Percentiles rank a stretch among this genome's conserved stretches.
phyloP scores from a whole-genome alignment of 495 filamentous ascomycete species.

The Penicillium paxilli region DNA sequence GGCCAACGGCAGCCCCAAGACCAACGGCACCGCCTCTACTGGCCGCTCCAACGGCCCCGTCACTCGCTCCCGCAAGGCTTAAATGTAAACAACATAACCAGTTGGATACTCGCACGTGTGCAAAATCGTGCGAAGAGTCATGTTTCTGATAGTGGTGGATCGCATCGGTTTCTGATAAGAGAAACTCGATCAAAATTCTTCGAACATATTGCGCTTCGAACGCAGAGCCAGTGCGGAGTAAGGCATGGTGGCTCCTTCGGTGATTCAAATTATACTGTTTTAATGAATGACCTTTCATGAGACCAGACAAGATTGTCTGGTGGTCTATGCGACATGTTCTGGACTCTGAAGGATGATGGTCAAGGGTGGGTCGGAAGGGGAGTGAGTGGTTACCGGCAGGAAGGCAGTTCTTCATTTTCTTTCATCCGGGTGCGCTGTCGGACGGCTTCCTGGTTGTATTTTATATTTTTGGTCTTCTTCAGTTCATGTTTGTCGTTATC shows the following conservation, averaged over 20 bases:
- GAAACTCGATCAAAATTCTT: conserved; percentile 14
- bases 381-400: not conserved
- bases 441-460: conserved; percentile 27
- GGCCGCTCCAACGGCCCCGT: conserved; percentile 46
- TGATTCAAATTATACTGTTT: conserved; percentile 34
- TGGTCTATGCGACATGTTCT: conserved; percentile 25
- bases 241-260: conserved; percentile 13
- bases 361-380: not conserved
- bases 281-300: conserved; percentile 50
- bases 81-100: conserved; percentile 15
- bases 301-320: conserved; percentile 34
- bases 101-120: not conserved
- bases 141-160: not conserved
- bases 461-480: conserved; percentile 31
- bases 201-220: conserved; percentile 13
- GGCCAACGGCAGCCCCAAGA: conserved; percentile 26
- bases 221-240: conserved; percentile 2
- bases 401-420: conserved; percentile 9
- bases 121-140: not conserved
- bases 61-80: conserved; percentile 52
- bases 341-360: conserved; percentile 15
- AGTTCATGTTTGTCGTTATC: conserved; percentile 35
- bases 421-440: conserved; percentile 17
- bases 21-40: conserved; percentile 36
- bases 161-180: not conserved